A percentile compares a stretch with the other conserved stretches of the same genome.
Conservation (phyloP, 805 yeast species). For the Schwanniomyces vanrijiae region DNA sequence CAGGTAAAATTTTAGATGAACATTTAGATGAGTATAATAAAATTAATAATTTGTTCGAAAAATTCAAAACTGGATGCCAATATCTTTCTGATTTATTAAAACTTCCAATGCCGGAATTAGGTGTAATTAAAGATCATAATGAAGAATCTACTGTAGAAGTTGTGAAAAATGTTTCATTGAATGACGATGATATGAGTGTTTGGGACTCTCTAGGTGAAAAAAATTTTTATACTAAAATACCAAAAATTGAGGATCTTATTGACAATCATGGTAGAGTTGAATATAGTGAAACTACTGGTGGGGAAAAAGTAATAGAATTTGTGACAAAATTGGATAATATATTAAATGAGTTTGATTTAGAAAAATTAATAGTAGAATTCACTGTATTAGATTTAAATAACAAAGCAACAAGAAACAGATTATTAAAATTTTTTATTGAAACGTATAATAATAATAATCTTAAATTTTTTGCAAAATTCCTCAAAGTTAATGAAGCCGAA, state of each 20-base stretch:
- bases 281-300: slow-evolving; percentile 17
- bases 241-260: slow-evolving; percentile 28
- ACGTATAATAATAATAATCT: slow-evolving; percentile 46
- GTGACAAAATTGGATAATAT: slow-evolving; percentile 43
- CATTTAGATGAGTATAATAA: slow-evolving; percentile 34
- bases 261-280: slow-evolving; percentile 1
- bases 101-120: slow-evolving; percentile 21
- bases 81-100: slow-evolving; percentile 43
- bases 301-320: slow-evolving; percentile 44
- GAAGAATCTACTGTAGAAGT: slow-evolving; percentile 21
- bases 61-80: slow-evolving; percentile 43
- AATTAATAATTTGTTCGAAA: slow-evolving; percentile 38
- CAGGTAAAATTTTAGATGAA: slow-evolving; percentile 59
- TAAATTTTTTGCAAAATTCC: slow-evolving; percentile 61
- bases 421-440: slow-evolving; percentile 56
- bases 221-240: slow-evolving; percentile 60
- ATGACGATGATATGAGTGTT: slow-evolving; percentile 26
- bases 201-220: slow-evolving; percentile 73
- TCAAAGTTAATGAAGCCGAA: slow-evolving; percentile 55
- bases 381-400: slow-evolving; percentile 58
- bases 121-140: slow-evolving; percentile 4
- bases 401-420: slow-evolving; percentile 67
- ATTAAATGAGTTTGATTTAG: slow-evolving; percentile 48
- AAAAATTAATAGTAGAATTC: slow-evolving; percentile 46
- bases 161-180: slow-evolving; percentile 18